Conservation (phyloP, 805 yeast genomes). For the Blastobotrys peoriensis region DNA sequence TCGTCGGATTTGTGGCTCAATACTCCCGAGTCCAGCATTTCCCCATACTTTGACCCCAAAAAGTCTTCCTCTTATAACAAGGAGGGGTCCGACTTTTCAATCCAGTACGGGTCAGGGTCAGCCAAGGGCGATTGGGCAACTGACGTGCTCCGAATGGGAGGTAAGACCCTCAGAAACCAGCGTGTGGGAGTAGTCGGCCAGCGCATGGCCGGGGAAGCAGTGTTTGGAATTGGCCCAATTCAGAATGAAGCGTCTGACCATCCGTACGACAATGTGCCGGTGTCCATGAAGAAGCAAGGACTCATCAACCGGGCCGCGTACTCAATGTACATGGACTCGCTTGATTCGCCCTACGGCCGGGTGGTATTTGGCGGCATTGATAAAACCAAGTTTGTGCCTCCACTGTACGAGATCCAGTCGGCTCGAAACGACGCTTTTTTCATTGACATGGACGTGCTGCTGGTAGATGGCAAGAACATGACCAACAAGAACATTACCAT, state of each 20-base stretch:
- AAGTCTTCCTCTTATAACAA: slow-evolving; percentile 65
- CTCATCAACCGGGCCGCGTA: slow-evolving; percentile 37
- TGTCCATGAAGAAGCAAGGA: slow-evolving; percentile 45
- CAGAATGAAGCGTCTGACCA: slow-evolving; percentile 27
- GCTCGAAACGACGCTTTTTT: slow-evolving; percentile 15
- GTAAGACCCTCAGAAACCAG: slow-evolving; percentile 60
- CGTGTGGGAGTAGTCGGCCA: slow-evolving; percentile 40
- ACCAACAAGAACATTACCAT: slow-evolving; percentile 3
- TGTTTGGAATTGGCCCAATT: slow-evolving; percentile 33
- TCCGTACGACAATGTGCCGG: slow-evolving; percentile 59
- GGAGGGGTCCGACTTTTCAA: slow-evolving; percentile 78
- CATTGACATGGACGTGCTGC: slow-evolving; percentile 12
- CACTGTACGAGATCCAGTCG: slow-evolving; percentile 33
- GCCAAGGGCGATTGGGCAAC: slow-evolving; percentile 70
- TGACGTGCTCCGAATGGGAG: slow-evolving; percentile 71
- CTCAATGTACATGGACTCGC: slow-evolving; percentile 40
- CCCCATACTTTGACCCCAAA: slow-evolving; percentile 9
- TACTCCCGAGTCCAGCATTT: slow-evolving; percentile 10
- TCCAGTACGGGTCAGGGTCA: slow-evolving; percentile 90
- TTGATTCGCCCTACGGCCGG: slow-evolving; percentile 31
- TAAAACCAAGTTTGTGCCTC: slow-evolving; percentile 36
- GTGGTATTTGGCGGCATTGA: slow-evolving; percentile 44
- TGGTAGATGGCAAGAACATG: slow-evolving; percentile 11
- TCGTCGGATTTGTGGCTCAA: slow-evolving; percentile 58
- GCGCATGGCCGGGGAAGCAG: slow-evolving; percentile 12